Percentiles rank a stretch among this genome's conserved stretches.
These are phyloP conservation scores for Suhomyces sp. DNA, from an alignment of 805 yeast genomes.

Conservation along the genomic window DNA sequence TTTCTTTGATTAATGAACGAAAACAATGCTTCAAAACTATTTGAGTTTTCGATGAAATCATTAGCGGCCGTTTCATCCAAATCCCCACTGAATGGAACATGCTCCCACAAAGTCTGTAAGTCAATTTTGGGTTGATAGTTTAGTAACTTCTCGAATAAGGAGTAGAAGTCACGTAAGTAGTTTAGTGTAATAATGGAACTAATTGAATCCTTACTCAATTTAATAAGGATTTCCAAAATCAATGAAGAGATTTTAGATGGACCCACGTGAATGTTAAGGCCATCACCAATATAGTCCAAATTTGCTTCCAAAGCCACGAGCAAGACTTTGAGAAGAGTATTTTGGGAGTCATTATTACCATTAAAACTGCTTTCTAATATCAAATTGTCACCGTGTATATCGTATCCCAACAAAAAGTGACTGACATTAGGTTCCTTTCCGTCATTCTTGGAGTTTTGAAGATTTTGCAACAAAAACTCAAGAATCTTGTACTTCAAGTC, in stretches of 20 bases:
- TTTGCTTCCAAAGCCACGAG: slow-evolving; percentile 41
- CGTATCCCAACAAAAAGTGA: slow-evolving; percentile 79
- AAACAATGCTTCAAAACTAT: slow-evolving; percentile 51
- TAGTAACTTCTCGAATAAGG: slow-evolving; percentile 52
- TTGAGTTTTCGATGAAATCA: slow-evolving; percentile 29
- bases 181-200: slow-evolving; percentile 52
- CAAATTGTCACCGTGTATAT: slow-evolving; percentile 42
- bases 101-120: slow-evolving; percentile 52
- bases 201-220: slow-evolving; percentile 54
- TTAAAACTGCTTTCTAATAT: slow-evolving; percentile 31
- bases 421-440: slow-evolving; percentile 51
- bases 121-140: slow-evolving; percentile 54
- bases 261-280: slow-evolving; percentile 41
- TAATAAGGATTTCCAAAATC: slow-evolving; percentile 59
- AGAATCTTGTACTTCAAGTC: slow-evolving; percentile 55
- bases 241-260: slow-evolving; percentile 58
- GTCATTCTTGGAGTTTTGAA: slow-evolving; percentile 37
- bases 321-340: slow-evolving; percentile 56
- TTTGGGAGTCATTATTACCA: slow-evolving; percentile 43
- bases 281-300: slow-evolving; percentile 9
- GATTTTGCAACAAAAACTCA: slow-evolving; percentile 51
- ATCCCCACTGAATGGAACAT: slow-evolving; percentile 43
- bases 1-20: slow-evolving; percentile 62
- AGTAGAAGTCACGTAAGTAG: slow-evolving; percentile 47
- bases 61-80: slow-evolving; percentile 28